A percentile compares a stretch with the other conserved stretches of the same genome.
phyloP scores from a whole-genome alignment of 306 rosid species.

The Medicago ruthenica region DNA sequence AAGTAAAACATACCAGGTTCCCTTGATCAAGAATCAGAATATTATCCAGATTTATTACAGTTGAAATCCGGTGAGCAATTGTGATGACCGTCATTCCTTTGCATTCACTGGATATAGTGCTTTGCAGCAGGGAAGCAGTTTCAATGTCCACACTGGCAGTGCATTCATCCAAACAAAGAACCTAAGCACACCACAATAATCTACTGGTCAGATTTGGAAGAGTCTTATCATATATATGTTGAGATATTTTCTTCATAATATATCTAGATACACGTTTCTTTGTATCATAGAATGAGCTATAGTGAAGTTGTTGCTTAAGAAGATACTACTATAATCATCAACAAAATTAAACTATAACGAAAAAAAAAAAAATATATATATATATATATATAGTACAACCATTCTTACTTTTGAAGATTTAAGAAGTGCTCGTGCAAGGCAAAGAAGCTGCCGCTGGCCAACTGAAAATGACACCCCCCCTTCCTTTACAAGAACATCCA shows the following conservation, averaged over 20 bases:
- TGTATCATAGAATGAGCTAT: not conserved
- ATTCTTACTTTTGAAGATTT: conserved; percentile 77
- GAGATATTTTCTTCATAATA: conserved; percentile 22
- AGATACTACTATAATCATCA: not conserved
- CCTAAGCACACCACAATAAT: conserved; percentile 52
- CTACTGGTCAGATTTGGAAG: conserved; percentile 17
- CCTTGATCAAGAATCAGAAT: conserved; percentile 86
- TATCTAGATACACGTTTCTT: conserved; percentile 25
- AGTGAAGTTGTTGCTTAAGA: conserved; percentile 19
- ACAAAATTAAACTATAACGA: not conserved
- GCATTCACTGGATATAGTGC: conserved; percentile 76
- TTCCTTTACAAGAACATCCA: conserved; percentile 71
- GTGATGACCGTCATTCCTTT: conserved; percentile 83
- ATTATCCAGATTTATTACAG: conserved; percentile 77
- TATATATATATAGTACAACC: not conserved
- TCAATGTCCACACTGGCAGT: conserved; percentile 86
- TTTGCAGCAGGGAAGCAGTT: conserved; percentile 84
- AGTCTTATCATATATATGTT: conserved; percentile 17
- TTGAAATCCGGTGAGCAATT: conserved; percentile 95
- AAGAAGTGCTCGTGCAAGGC: conserved; percentile 96
- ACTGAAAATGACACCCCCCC: conserved; percentile 83
- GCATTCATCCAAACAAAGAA: conserved; percentile 97
- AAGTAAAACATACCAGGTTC: conserved; percentile 64
- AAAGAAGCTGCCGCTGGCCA: conserved; percentile 94
- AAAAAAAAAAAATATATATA: no score